Evolutionary conservation across 768 basidiomycete species (phyloP).

Genomic region (Lentinula edodes): DNA sequence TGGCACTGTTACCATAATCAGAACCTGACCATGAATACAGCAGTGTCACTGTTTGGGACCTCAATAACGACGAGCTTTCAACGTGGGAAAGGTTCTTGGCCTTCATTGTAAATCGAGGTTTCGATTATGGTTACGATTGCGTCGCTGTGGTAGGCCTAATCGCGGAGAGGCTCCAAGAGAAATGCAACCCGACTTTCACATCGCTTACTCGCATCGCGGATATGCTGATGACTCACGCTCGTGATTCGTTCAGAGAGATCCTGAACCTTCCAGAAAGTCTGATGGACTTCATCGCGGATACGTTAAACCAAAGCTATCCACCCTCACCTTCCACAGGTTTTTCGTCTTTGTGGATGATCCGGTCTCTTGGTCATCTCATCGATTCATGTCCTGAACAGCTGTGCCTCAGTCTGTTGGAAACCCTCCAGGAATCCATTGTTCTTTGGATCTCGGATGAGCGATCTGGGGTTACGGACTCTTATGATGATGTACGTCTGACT

Average conservation of each 20-base stretch:
- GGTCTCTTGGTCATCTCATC: slow-evolving; percentile 47
- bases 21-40: slow-evolving; percentile 17
- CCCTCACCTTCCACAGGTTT: slow-evolving; percentile 50
- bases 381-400: slow-evolving; percentile 51
- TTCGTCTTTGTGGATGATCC: slow-evolving; percentile 56
- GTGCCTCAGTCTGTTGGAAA: slow-evolving; percentile 37
- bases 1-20: background rate
- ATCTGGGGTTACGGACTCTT: slow-evolving; percentile 41
- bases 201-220: slow-evolving; percentile 56
- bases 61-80: slow-evolving; percentile 46
- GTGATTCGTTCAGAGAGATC: slow-evolving; percentile 33
- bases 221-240: slow-evolving; percentile 49
- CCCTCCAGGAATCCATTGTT: slow-evolving; percentile 47
- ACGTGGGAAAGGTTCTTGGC: slow-evolving; percentile 58
- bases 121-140: slow-evolving; percentile 56
- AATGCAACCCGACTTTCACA: slow-evolving; percentile 30
- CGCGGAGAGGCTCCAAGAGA: slow-evolving; percentile 38
- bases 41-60: slow-evolving; percentile 42
- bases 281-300: slow-evolving; percentile 56
- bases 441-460: slow-evolving; percentile 64
- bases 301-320: slow-evolving; percentile 59
- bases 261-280: slow-evolving; percentile 49
- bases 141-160: slow-evolving; percentile 50
- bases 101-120: slow-evolving; percentile 45
- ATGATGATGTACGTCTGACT: slow-evolving; percentile 32